Conservation (phyloP, 2,329 filamentous ascomycete species). For the Botrytis deweyae region DNA sequence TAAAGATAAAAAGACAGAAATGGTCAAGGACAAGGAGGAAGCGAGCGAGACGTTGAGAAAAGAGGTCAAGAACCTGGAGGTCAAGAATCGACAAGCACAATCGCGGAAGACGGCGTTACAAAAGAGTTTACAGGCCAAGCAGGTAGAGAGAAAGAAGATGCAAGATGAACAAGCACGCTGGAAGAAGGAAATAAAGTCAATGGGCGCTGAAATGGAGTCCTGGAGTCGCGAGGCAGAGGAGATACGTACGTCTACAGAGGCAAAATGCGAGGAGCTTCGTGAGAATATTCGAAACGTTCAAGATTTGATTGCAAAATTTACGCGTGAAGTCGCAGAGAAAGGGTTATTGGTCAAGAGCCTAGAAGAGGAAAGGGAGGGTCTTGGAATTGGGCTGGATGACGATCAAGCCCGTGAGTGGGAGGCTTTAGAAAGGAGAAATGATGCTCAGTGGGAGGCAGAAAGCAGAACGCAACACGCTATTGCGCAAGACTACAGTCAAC, state of each 20-base stretch:
- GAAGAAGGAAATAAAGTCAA: slow-evolving; percentile 60
- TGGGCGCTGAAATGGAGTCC: slow-evolving; percentile 54
- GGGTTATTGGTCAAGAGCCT: slow-evolving; percentile 70
- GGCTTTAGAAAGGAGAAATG: slow-evolving; percentile 34
- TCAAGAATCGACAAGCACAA: slow-evolving; percentile 77
- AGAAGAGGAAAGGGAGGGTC: slow-evolving; percentile 66
- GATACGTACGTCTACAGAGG: slow-evolving; percentile 52
- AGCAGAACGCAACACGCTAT: slow-evolving; percentile 32
- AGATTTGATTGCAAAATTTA: slow-evolving; percentile 54
- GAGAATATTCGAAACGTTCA: slow-evolving; percentile 60
- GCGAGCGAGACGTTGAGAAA: slow-evolving; percentile 80
- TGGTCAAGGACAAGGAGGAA: slow-evolving; percentile 86
- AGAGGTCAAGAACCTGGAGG: slow-evolving; percentile 76
- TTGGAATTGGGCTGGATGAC: slow-evolving; percentile 60
- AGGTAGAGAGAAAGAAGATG: slow-evolving; percentile 66
- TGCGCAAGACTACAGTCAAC: slow-evolving; percentile 29
- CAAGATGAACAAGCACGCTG: slow-evolving; percentile 69
- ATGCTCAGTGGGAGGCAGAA: slow-evolving; percentile 38
- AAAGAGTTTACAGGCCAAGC: slow-evolving; percentile 65
- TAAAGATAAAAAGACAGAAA: slow-evolving; percentile 73
- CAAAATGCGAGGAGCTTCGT: slow-evolving; percentile 52
- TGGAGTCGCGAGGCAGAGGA: slow-evolving; percentile 55
- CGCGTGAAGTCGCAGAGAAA: slow-evolving; percentile 71
- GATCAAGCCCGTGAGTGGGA: slow-evolving; percentile 42
- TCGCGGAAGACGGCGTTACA: slow-evolving; percentile 79